Percentiles rank a stretch among this genome's conserved stretches.
These are phyloP conservation scores for Phytophthora gonapodyides DNA, from an alignment of 352 stramenopile genomes.

Conservation along the genomic window DNA sequence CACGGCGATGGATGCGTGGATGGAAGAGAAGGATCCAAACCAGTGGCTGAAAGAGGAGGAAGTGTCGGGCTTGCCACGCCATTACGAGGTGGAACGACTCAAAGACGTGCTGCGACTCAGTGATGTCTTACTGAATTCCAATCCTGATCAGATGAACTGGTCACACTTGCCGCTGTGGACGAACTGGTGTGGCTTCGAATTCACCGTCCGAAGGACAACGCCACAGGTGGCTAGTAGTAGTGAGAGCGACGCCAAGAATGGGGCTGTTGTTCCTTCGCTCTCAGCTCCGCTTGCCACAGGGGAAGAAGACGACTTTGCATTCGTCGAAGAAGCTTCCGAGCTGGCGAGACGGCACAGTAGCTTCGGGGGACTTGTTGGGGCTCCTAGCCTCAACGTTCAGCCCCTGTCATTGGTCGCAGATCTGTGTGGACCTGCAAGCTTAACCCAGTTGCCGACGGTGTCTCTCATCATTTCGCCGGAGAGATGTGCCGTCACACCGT, in stretches of 20 bases:
- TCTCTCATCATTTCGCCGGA: constrained; percentile 43
- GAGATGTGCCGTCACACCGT: constrained; percentile 61
- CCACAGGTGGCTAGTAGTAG: constrained; percentile 13
- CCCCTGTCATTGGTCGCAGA: constrained; percentile 56
- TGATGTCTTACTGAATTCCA: constrained; percentile 56
- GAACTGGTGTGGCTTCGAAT: constrained; percentile 72
- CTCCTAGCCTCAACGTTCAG: constrained; percentile 41
- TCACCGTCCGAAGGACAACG: constrained; percentile 41
- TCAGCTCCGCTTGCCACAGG: constrained; percentile 30
- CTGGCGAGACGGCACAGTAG: constrained; percentile 63
- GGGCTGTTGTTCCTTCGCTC: constrained; percentile 2
- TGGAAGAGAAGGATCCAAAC: constrained; percentile 83
- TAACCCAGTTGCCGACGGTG: constrained; percentile 69
- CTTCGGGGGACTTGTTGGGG: constrained; percentile 55
- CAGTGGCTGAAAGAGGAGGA: constrained; percentile 79
- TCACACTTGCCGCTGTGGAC: constrained; percentile 63
- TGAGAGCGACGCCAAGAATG: constrained; percentile 2
- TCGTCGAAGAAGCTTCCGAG: constrained; percentile 76
- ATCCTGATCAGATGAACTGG: constrained; percentile 48
- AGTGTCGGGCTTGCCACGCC: constrained; percentile 63
- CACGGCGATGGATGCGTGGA: constrained; percentile 86
- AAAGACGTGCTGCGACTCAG: constrained; percentile 75
- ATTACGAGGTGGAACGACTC: constrained; percentile 75
- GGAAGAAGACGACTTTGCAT: constrained; percentile 80
- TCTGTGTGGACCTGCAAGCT: constrained; percentile 42